Percentiles rank a stretch among this genome's conserved stretches.
Evolutionary conservation across 2,329 filamentous ascomycete species (phyloP).

Genomic region (Fusarium buxicola): DNA sequence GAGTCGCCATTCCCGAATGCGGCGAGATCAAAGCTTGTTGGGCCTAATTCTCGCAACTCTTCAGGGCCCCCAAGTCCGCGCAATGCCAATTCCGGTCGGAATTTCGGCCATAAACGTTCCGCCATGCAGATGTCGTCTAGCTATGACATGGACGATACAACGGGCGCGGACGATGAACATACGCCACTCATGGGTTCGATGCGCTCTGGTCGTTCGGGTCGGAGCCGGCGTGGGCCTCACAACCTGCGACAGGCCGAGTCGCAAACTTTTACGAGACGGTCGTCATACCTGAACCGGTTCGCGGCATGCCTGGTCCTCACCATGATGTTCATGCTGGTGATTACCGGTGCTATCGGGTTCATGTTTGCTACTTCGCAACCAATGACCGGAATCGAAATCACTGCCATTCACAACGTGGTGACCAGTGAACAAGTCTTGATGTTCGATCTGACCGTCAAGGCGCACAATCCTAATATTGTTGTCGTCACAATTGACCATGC

Average conservation of each 20-base stretch:
- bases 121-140: conserved; percentile 70
- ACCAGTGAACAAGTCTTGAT: conserved; percentile 96
- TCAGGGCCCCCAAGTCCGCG: conserved; percentile 78
- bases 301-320: conserved; percentile 90
- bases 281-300: conserved; percentile 76
- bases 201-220: conserved; percentile 68
- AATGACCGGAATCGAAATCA: conserved; percentile 80
- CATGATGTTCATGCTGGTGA: conserved; percentile 81
- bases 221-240: conserved; percentile 65
- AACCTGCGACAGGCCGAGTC: conserved; percentile 79
- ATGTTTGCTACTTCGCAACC: conserved; percentile 93
- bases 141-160: conserved; percentile 85
- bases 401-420: conserved; percentile 87
- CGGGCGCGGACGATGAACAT: conserved; percentile 85
- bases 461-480: conserved; percentile 93
- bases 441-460: conserved; percentile 88
- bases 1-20: conserved; percentile 82
- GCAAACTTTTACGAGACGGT: conserved; percentile 72
- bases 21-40: conserved; percentile 71
- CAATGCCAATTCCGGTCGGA: conserved; percentile 56
- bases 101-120: conserved; percentile 59
- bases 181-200: conserved; percentile 79
- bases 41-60: conserved; percentile 67
- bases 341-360: conserved; percentile 88
- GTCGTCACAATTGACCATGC: conserved; percentile 87